phyloP scores from a whole-genome alignment of 352 stramenopile genomes.

The Pythium pyrilobum region DNA sequence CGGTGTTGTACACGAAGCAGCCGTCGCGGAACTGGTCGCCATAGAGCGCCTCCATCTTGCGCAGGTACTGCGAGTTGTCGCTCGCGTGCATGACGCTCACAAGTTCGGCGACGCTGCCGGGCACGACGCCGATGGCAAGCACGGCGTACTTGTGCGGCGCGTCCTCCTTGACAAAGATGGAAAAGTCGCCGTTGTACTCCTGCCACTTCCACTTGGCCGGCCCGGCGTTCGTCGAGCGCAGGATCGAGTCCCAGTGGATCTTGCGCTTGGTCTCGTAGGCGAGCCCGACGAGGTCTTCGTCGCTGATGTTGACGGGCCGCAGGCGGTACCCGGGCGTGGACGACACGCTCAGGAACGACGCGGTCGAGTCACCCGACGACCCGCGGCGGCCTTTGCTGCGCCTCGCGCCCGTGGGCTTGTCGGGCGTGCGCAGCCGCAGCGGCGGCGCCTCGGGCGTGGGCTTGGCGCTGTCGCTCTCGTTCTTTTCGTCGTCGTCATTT shows the following conservation, averaged over 20 bases:
- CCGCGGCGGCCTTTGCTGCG: slow-evolving; percentile 2
- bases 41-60: slow-evolving; percentile 19
- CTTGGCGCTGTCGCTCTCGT: too few species aligned
- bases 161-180: slow-evolving; percentile 14
- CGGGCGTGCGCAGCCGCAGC: too few species aligned
- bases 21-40: slow-evolving; percentile 13
- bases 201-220: slow-evolving; percentile 14
- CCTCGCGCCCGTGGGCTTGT: not conserved
- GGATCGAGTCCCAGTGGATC: slow-evolving; percentile 17
- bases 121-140: slow-evolving; percentile 14
- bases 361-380: slow-evolving; percentile 11
- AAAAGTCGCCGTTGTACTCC: slow-evolving; percentile 17
- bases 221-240: not conserved
- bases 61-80: slow-evolving; percentile 10
- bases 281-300: slow-evolving; percentile 10
- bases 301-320: slow-evolving; percentile 11
- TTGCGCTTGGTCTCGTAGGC: slow-evolving; percentile 11
- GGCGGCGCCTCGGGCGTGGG: too few species aligned
- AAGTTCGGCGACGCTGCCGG: slow-evolving; percentile 7
- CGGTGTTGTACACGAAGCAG: slow-evolving; percentile 13
- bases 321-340: slow-evolving; percentile 3
- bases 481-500: too few species aligned
- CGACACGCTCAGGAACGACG: slow-evolving; percentile 8
- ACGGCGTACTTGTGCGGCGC: slow-evolving; percentile 10
- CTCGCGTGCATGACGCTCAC: slow-evolving; percentile 7